Percentiles rank a stretch among this genome's conserved stretches.
Conservation (phyloP, 331 rosid genomes). For the Erythrophleum ivorense region DNA sequence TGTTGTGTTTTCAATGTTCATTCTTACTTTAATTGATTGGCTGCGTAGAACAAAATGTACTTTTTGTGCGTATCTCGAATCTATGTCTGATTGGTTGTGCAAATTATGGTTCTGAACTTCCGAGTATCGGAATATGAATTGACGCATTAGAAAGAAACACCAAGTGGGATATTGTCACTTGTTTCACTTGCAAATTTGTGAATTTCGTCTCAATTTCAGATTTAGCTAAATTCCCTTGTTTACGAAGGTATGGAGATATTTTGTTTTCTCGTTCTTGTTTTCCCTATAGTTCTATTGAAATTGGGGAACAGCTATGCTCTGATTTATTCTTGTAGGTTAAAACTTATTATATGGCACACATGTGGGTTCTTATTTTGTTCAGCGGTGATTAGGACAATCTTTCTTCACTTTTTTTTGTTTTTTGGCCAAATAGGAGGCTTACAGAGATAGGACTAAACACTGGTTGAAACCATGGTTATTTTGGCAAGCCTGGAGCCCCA, state of each 20-base stretch:
- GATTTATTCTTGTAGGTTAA: slow-evolving; percentile 14
- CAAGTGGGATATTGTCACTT: not conserved
- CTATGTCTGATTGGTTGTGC: slow-evolving; percentile 33
- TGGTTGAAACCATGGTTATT: not conserved
- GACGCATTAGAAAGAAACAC: not conserved
- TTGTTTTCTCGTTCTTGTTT: not conserved
- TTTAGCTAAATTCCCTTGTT: slow-evolving; percentile 2
- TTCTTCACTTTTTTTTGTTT: not conserved
- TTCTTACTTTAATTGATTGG: not conserved
- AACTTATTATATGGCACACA: not conserved
- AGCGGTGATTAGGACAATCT: not conserved
- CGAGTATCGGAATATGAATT: slow-evolving; percentile 20
- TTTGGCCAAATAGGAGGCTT: not conserved
- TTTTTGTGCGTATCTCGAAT: slow-evolving; percentile 7
- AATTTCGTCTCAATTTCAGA: slow-evolving; percentile 1
- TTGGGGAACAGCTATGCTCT: not conserved
- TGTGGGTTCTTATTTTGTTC: slow-evolving; percentile 15
- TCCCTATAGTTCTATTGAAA: not conserved
- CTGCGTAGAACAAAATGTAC: not conserved
- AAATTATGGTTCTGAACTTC: slow-evolving; percentile 20
- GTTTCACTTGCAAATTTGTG: slow-evolving; percentile 27
- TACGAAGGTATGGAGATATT: not conserved
- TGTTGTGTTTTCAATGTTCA: not conserved
- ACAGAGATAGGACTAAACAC: not conserved
- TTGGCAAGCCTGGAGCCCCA: not conserved